Evolutionary conservation across 257 asterid genomes (phyloP).

Genomic region (Cruciata laevipes): DNA sequence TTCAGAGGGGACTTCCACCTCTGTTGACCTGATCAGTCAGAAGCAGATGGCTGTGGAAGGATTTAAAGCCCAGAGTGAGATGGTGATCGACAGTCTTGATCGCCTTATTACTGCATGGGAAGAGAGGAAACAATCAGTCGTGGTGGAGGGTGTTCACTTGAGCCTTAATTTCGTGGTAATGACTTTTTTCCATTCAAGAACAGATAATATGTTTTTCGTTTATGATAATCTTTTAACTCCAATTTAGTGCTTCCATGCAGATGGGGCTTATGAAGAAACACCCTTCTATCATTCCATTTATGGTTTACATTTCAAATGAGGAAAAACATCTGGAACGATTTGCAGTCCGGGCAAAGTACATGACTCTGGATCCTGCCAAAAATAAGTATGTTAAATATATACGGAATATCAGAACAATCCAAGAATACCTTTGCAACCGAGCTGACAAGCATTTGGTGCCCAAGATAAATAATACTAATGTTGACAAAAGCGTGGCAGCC

Average conservation of each 20-base stretch:
- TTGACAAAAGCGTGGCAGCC: conserved; percentile 90
- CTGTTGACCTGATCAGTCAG: conserved; percentile 52
- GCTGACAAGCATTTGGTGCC: conserved; percentile 98
- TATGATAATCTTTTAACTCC: conserved; percentile 6
- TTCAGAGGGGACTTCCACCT: conserved; percentile 36
- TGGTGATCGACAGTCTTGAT: conserved; percentile 98
- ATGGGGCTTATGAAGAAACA: conserved; percentile 99
- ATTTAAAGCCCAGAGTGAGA: conserved; percentile 97
- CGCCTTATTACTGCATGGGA: conserved; percentile 95
- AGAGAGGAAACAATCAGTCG: conserved; percentile 91
- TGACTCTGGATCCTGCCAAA: conserved; percentile 95
- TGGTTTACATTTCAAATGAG: conserved; percentile 88
- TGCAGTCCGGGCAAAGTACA: conserved; percentile 98
- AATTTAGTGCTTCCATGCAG: conserved; percentile 40
- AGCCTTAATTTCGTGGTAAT: conserved; percentile 99
- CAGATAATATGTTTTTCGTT: background rate
- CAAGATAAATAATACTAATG: conserved; percentile 91
- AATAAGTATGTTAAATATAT: conserved; percentile 94
- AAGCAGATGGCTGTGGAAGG: conserved; percentile 98
- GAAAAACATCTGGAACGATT: conserved; percentile 95
- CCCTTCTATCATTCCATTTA: conserved; percentile 95
- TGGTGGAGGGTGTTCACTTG: conserved; percentile 97
- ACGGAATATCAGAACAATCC: conserved; percentile 85
- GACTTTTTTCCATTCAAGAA: conserved; percentile 4
- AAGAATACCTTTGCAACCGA: conserved; percentile 93